Evolutionary conservation across 306 rosid genomes (phyloP).

Genomic region (Citrullus mucosospermus): DNA sequence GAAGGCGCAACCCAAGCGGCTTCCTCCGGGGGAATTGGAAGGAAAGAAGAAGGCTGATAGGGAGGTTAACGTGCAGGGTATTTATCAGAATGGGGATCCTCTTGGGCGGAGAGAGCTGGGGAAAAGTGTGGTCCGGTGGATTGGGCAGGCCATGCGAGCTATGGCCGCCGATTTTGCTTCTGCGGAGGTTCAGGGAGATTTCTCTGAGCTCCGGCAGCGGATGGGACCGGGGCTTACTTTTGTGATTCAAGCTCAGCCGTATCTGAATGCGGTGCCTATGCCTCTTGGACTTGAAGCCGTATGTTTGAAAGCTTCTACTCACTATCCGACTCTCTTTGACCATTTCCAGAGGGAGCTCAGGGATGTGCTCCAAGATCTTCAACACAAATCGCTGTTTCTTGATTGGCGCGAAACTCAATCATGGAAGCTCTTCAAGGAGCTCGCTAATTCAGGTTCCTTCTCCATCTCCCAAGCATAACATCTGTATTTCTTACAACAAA

Average conservation of each 20-base stretch:
- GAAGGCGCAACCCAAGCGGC: neutral
- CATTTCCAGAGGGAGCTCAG: constrained; percentile 83
- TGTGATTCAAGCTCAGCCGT: constrained; percentile 60
- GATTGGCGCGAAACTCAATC: constrained; percentile 51
- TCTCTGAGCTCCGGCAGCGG: constrained; percentile 34
- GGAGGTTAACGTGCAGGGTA: constrained; percentile 2
- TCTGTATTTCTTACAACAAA: neutral
- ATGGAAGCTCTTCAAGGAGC: constrained; percentile 62
- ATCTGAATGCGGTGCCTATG: constrained; percentile 60
- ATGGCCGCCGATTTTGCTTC: constrained; percentile 56
- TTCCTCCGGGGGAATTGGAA: neutral
- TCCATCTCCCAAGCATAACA: neutral
- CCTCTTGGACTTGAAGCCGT: constrained; percentile 57
- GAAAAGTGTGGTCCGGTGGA: constrained; percentile 53
- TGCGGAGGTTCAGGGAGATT: constrained; percentile 42
- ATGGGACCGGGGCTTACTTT: constrained; percentile 60
- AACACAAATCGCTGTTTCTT: constrained; percentile 18
- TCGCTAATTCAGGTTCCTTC: constrained; percentile 49
- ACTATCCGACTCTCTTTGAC: constrained; percentile 67
- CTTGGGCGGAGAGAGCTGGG: constrained; percentile 60
- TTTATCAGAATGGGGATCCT: constrained; percentile 47
- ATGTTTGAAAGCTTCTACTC: constrained; percentile 59
- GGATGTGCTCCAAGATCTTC: constrained; percentile 39
- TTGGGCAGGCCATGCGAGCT: constrained; percentile 47
- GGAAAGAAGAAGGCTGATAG: neutral